Percentiles rank a stretch among this genome's conserved stretches.
These are phyloP conservation scores for Candida maesae DNA, from an alignment of 805 yeast species.

Conservation along the genomic window DNA sequence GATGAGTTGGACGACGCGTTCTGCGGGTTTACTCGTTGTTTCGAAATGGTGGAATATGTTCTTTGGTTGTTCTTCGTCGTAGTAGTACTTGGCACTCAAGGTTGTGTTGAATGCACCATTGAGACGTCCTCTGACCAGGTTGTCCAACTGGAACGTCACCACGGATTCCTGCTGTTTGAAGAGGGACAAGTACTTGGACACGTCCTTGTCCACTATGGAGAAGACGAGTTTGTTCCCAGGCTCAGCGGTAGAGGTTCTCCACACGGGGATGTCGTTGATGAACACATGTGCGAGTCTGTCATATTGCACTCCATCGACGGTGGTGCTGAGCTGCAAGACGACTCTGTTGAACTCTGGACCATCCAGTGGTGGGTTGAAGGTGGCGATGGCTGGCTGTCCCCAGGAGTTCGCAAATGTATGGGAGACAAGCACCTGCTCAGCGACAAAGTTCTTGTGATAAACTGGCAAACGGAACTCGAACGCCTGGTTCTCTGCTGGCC, in stretches of 20 bases:
- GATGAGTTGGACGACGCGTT: slow-evolving; percentile 16
- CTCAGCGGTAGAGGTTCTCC: slow-evolving; percentile 86
- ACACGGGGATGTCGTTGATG: slow-evolving; percentile 59
- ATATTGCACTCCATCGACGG: slow-evolving; percentile 57
- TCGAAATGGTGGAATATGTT: slow-evolving; percentile 16
- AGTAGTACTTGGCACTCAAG: slow-evolving; percentile 49
- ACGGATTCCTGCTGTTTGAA: slow-evolving; percentile 40
- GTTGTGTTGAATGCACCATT: slow-evolving; percentile 59
- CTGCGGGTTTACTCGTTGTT: slow-evolving; percentile 22
- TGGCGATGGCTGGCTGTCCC: slow-evolving; percentile 48
- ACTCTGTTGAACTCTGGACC: slow-evolving; percentile 45
- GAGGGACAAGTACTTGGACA: slow-evolving; percentile 49
- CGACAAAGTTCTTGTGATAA: slow-evolving; percentile 29
- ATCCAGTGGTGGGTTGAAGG: slow-evolving; percentile 42
- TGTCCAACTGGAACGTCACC: slow-evolving; percentile 60
- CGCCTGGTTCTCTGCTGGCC: slow-evolving; percentile 15
- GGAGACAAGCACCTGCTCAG: slow-evolving; percentile 37
- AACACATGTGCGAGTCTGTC: slow-evolving; percentile 64
- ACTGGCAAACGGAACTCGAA: slow-evolving; percentile 26
- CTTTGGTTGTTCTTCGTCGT: slow-evolving; percentile 24
- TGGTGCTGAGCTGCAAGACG: slow-evolving; percentile 47
- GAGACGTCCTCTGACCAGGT: slow-evolving; percentile 47
- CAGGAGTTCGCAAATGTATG: slow-evolving; percentile 56
- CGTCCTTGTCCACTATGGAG: slow-evolving; percentile 57
- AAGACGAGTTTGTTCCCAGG: slow-evolving; percentile 52